phyloP scores from a whole-genome alignment of 2,329 filamentous ascomycete genomes.

The Phialophora verrucosa region DNA sequence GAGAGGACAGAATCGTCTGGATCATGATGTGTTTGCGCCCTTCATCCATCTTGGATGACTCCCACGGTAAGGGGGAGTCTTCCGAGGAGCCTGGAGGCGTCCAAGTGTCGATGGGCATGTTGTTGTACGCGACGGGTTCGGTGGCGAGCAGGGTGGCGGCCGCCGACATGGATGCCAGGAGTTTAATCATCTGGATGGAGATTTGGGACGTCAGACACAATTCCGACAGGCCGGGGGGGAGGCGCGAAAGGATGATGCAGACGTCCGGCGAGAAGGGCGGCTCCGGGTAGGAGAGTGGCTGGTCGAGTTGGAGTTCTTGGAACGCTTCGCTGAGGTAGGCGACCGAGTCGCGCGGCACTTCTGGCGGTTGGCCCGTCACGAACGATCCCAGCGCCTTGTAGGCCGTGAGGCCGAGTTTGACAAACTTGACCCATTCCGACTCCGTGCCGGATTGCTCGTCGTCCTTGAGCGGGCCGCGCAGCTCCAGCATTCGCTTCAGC shows the following conservation, averaged over 20 bases:
- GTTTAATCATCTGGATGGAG: constrained; percentile 35
- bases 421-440: constrained; percentile 34
- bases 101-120: constrained; percentile 7
- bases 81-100: background rate
- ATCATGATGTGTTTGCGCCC: constrained; percentile 25
- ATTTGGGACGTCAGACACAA: constrained; percentile 30
- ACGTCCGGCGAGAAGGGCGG: constrained; percentile 32
- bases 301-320: constrained; percentile 32
- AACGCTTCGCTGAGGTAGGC: constrained; percentile 32
- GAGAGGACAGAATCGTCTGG: constrained; percentile 34
- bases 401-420: constrained; percentile 31
- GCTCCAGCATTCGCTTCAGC: constrained; percentile 33
- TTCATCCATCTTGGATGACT: constrained; percentile 13
- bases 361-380: constrained; percentile 33
- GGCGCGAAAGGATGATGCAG: constrained; percentile 31
- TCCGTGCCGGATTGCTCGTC: constrained; percentile 15
- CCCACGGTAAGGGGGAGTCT: background rate
- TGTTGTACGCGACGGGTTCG: constrained; percentile 10
- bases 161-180: constrained; percentile 30
- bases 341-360: constrained; percentile 25
- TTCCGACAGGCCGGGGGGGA: constrained; percentile 34
- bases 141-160: constrained; percentile 15
- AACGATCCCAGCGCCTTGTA: constrained; percentile 36
- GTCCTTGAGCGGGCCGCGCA: constrained; percentile 28
- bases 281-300: constrained; percentile 34